Evolutionary conservation across 1,284 basidiomycete genomes (phyloP).

Genomic region (Exobasidium rhododendri): DNA sequence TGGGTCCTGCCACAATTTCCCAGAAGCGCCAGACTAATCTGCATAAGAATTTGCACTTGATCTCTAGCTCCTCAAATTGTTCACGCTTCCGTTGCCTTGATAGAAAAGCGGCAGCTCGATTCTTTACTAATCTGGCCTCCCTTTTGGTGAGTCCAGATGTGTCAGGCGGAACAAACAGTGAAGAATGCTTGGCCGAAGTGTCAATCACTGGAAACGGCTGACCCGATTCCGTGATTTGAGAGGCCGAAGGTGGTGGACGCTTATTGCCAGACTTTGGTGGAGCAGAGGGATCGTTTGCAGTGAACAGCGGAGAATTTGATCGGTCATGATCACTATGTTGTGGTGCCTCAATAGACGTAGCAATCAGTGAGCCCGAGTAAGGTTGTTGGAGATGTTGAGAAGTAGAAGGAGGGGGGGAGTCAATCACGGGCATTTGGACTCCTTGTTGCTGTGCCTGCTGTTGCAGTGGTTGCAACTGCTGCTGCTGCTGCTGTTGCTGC

Average conservation of each 20-base stretch:
- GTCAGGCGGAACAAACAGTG: constrained; percentile 73
- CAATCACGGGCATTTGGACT: too few relatives aligned
- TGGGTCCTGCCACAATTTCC: constrained; percentile 35
- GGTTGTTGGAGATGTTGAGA: neutral
- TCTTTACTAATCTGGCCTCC: constrained; percentile 84
- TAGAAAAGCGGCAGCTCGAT: constrained; percentile 83
- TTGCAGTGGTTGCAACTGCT: neutral
- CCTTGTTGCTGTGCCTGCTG: neutral
- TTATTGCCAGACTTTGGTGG: constrained; percentile 4
- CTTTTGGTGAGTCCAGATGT: constrained; percentile 81
- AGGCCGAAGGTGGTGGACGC: constrained; percentile 46
- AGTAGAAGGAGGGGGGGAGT: neutral
- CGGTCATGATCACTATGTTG: too few relatives aligned
- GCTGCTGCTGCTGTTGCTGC: constrained; percentile 10
- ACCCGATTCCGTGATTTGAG: constrained; percentile 49
- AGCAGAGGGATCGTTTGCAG: neutral
- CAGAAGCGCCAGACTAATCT: constrained; percentile 48
- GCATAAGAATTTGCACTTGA: constrained; percentile 61
- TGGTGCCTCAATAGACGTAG: too few relatives aligned
- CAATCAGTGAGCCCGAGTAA: neutral
- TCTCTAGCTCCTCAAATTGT: constrained; percentile 84
- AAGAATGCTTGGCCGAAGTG: constrained; percentile 52
- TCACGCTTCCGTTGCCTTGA: constrained; percentile 83
- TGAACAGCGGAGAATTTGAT: too few relatives aligned
- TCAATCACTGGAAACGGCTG: constrained; percentile 54